Evolutionary conservation across 345 rosid genomes (phyloP).

Genomic region (Eucalyptus albens): DNA sequence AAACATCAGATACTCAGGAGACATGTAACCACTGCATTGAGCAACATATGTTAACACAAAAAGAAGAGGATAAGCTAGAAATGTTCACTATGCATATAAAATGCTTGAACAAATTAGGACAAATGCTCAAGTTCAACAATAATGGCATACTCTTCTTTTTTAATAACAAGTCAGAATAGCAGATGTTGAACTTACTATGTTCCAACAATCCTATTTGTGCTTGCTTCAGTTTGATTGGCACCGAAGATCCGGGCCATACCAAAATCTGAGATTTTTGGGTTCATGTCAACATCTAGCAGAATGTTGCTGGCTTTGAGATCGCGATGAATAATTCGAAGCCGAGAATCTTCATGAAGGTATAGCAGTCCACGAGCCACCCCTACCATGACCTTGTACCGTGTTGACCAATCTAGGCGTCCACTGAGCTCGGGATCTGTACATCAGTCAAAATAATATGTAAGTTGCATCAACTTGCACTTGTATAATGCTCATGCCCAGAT

Average conservation of each 20-base stretch:
- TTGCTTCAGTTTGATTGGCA: slow-evolving; percentile 10
- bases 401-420: slow-evolving; percentile 29
- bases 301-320: slow-evolving; percentile 56
- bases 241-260: slow-evolving; percentile 51
- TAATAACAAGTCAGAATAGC: background rate
- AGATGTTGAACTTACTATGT: slow-evolving; percentile 33
- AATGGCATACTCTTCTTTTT: background rate
- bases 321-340: slow-evolving; percentile 50
- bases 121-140: background rate
- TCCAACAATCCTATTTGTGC: slow-evolving; percentile 37
- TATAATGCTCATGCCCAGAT: background rate
- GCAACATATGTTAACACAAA: background rate
- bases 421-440: slow-evolving; percentile 18
- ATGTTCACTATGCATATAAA: background rate
- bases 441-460: background rate
- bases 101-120: background rate
- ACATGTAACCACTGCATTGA: slow-evolving; percentile 12
- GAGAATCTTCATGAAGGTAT: slow-evolving; percentile 41
- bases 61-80: background rate
- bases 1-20: slow-evolving; percentile 10
- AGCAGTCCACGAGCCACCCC: slow-evolving; percentile 16
- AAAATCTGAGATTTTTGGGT: slow-evolving; percentile 59
- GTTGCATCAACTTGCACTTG: background rate
- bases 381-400: slow-evolving; percentile 11
- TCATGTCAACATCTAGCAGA: slow-evolving; percentile 38